Evolutionary conservation across 305 asterid species (phyloP).

Genomic region (Rubia peregrina): DNA sequence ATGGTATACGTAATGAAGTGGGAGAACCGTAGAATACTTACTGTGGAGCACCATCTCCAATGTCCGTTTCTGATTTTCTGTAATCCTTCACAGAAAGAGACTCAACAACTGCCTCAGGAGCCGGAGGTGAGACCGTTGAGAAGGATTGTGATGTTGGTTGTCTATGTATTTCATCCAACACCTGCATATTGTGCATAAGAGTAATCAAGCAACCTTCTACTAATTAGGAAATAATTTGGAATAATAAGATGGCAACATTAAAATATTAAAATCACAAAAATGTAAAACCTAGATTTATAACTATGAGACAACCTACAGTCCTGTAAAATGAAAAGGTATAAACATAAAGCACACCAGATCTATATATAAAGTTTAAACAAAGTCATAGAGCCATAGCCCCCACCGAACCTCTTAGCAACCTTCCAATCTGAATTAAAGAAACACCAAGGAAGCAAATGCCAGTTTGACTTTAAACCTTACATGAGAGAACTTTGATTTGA

Average conservation of each 20-base stretch:
- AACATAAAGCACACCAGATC: not conserved
- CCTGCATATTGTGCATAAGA: slow-evolving; percentile 33
- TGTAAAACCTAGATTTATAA: not conserved
- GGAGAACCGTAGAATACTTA: slow-evolving; percentile 33
- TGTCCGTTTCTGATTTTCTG: slow-evolving; percentile 37
- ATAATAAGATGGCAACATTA: not conserved
- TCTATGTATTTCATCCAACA: slow-evolving; percentile 85
- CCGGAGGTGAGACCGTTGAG: slow-evolving; percentile 71
- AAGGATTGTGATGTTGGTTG: slow-evolving; percentile 73
- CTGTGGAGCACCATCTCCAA: slow-evolving; percentile 48
- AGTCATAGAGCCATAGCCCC: not conserved
- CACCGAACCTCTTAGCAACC: not conserved
- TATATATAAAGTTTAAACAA: not conserved
- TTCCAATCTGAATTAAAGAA: not conserved
- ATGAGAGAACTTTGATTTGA: no score
- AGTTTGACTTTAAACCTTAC: not conserved
- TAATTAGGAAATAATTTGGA: not conserved
- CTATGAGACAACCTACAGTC: not conserved
- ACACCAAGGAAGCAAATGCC: slow-evolving; percentile 2
- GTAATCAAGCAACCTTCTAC: not conserved
- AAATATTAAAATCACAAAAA: not conserved
- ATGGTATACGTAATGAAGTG: slow-evolving; percentile 12
- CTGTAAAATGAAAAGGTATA: not conserved
- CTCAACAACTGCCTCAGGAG: slow-evolving; percentile 81
- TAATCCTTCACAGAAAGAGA: slow-evolving; percentile 70